Evolutionary conservation across 306 rosid species (phyloP).

Genomic region (Carpinus fangiana): DNA sequence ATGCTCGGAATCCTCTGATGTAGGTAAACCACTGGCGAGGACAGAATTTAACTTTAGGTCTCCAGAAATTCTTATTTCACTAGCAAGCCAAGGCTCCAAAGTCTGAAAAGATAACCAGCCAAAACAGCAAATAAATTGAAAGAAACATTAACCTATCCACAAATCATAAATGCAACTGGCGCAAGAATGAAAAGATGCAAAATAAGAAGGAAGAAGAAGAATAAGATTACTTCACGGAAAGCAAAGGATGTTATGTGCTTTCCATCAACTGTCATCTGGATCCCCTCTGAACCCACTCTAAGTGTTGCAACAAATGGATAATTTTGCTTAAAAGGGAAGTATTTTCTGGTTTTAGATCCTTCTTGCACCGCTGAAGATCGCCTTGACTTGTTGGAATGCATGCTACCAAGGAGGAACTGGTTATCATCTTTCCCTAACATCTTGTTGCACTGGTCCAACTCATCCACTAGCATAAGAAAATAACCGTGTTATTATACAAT

Average conservation of each 20-base stretch:
- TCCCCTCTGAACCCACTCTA: constrained; percentile 94
- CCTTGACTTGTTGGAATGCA: constrained; percentile 53
- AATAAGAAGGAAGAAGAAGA: constrained; percentile 3
- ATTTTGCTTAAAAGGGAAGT: constrained; percentile 91
- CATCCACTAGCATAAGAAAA: constrained; percentile 76
- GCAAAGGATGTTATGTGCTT: constrained; percentile 93
- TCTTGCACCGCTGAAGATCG: constrained; percentile 46
- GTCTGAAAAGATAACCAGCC: constrained; percentile 57
- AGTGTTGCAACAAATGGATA: constrained; percentile 95
- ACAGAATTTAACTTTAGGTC: constrained; percentile 80
- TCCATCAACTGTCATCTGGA: constrained; percentile 99
- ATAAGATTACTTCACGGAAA: constrained; percentile 73
- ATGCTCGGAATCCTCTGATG: constrained; percentile 96
- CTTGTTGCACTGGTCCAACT: constrained; percentile 94
- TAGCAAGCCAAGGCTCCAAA: constrained; percentile 98
- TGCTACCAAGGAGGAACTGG: constrained; percentile 31
- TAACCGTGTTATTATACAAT: constrained; percentile 23
- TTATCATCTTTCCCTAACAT: constrained; percentile 69
- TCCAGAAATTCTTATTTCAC: constrained; percentile 75
- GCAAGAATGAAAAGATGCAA: not conserved
- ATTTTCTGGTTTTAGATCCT: constrained; percentile 53
- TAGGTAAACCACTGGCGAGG: constrained; percentile 92
- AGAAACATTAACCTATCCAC: constrained; percentile 16
- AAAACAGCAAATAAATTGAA: constrained; percentile 33
- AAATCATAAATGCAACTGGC: constrained; percentile 18